These are phyloP conservation scores for Coniella vitis DNA, from an alignment of 2,329 filamentous ascomycete genomes.

Conservation along the genomic window DNA sequence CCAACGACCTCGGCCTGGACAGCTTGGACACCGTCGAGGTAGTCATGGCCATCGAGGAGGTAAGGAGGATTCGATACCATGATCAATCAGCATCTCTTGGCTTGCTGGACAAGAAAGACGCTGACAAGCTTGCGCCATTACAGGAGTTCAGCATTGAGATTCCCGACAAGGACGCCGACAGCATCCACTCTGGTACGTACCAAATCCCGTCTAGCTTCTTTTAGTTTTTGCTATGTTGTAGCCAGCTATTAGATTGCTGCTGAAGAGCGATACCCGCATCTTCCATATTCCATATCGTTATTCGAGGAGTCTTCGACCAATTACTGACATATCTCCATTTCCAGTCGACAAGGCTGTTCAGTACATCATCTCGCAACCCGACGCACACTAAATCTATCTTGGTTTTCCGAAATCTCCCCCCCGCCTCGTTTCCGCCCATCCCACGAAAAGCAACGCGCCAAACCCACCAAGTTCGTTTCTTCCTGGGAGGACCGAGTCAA, in stretches of 20 bases:
- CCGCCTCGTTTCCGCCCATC: not conserved
- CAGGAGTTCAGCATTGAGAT: slow-evolving; percentile 83
- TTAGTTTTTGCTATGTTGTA: too few relatives aligned
- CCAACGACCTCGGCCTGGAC: slow-evolving; percentile 94
- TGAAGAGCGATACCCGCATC: too few relatives aligned
- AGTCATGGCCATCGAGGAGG: slow-evolving; percentile 99
- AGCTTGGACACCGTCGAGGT: slow-evolving; percentile 98
- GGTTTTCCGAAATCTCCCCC: not conserved
- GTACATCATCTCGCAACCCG: slow-evolving; percentile 89
- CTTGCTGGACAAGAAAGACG: not conserved
- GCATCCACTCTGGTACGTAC: slow-evolving; percentile 82
- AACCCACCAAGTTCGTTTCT: too few relatives aligned
- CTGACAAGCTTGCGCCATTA: not conserved
- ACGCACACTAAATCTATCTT: slow-evolving; percentile 57
- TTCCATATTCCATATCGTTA: not conserved
- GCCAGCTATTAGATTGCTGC: too few relatives aligned
- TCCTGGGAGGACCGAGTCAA: too few relatives aligned
- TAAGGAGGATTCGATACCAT: slow-evolving; percentile 36
- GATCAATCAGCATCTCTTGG: too few relatives aligned
- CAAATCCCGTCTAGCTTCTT: not conserved
- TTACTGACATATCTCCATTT: not conserved
- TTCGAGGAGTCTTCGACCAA: not conserved
- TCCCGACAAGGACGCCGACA: slow-evolving; percentile 92
- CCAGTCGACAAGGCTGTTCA: slow-evolving; percentile 88
- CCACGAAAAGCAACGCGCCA: not conserved